Base-by-base conservation (phyloP, 2,329 filamentous ascomycete species). In the Macrophomina phaseolina region DNA sequence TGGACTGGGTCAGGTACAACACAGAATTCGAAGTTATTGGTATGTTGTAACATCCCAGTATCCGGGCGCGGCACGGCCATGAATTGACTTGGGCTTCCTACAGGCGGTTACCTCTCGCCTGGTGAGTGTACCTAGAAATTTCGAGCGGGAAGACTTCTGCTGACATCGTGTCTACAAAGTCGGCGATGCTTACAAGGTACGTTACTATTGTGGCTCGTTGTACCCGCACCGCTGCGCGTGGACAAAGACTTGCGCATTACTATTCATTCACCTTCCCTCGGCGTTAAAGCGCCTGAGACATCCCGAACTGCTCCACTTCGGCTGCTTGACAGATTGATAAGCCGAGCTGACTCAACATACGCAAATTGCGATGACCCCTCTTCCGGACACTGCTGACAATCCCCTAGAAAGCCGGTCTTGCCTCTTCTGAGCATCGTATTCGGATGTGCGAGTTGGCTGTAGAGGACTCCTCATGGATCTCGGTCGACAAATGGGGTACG, bases 361-460 rank as follows among this genome's bases (percentile, higher is more conserved):
- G 55, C 55, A 49, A 62, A 62, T n/a, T 49, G 56, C 40, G 58
- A 28, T 45, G 42, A 62, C 49, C 58, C 9, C 18, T 46, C 42
- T 34, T 61, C 38, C 91, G 69, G 88, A 87, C 66, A 87, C 90
- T 73, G 87, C 88, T 49, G 90, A 96, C 81, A 92, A 36, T 49
- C n/a, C 42, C 45, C 11, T 30, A 93, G 76, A 95, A 96, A 81
- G 88, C 88, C 62, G 91, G 92, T 55, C 82, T 95, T 45, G 92
- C 91, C 14, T 88, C 87, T 68, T 89, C 91, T 42, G 83, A 88
- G 67, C 90, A 94, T 68, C 83, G 91, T 82, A 86, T 95, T 70
- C 88, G 90, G 69, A 97, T 97, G 94, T 97, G 93, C 79, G 87
- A 91, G 73, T 83, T 96, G 45, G 93, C 93, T 7, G 89, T 93